Percentiles rank a stretch among this genome's conserved stretches.
Evolutionary conservation across 345 rosid species (phyloP).

Genomic region (Rhodamnia rubescens): DNA sequence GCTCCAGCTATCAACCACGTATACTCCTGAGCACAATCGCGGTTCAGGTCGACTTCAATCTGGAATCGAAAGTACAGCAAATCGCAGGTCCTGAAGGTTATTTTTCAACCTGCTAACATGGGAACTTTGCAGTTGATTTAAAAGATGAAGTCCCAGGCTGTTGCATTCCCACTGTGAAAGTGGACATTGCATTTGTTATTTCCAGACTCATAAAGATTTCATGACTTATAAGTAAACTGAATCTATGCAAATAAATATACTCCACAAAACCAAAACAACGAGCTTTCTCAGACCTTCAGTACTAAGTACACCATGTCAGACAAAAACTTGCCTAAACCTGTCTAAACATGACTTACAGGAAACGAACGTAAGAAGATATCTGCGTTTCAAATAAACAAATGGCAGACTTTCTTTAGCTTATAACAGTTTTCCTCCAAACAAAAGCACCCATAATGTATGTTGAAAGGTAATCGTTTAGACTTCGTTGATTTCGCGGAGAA

Average conservation of each 20-base stretch:
- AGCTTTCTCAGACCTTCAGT: not conserved
- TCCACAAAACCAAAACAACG: not conserved
- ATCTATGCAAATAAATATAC: not conserved
- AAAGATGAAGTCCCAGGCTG: not conserved
- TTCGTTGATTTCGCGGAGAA: too few species aligned
- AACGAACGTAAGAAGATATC: too few species aligned
- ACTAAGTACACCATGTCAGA: not conserved
- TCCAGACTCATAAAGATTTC: not conserved
- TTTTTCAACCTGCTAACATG: not conserved
- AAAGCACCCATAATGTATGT: too few species aligned
- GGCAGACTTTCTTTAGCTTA: too few species aligned
- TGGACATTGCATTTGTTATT: not conserved
- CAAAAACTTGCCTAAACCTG: not conserved
- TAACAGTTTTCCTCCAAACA: too few species aligned
- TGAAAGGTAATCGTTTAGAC: too few species aligned
- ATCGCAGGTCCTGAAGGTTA: not conserved
- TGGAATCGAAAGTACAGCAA: not conserved
- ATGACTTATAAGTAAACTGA: not conserved
- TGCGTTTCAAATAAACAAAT: too few species aligned
- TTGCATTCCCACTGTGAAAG: not conserved
- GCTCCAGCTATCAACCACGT: not conserved
- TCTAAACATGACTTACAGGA: too few species aligned
- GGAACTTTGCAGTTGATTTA: not conserved
- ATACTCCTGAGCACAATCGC: not conserved
- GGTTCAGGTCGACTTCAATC: not conserved